Percentiles rank a stretch among this genome's conserved stretches.
These are phyloP conservation scores for Penicillium atrosanguineum DNA, from an alignment of 495 filamentous ascomycete species.

Conservation along the genomic window DNA sequence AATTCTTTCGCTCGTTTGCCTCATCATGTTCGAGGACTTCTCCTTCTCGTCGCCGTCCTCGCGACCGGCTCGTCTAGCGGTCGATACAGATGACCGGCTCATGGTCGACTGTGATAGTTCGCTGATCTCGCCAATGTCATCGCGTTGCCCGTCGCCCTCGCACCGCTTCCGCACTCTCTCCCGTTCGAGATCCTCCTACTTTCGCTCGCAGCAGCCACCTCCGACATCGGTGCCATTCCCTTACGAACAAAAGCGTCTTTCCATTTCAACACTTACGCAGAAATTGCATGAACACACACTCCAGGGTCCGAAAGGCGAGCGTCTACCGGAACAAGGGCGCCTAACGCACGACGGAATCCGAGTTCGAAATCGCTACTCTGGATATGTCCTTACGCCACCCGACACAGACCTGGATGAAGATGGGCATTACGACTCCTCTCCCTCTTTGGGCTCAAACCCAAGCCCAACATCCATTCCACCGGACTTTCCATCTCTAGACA, in stretches of 20 bases:
- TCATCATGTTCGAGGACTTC: conserved; percentile 48
- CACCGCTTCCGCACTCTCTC: conserved; percentile 35
- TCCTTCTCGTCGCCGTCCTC: conserved; percentile 45
- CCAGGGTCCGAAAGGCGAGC: conserved; percentile 18
- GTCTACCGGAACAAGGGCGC: conserved; percentile 2
- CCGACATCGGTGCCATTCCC: conserved; percentile 46
- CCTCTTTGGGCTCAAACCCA: conserved; percentile 30
- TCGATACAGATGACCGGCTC: conserved; percentile 39
- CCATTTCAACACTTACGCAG: conserved; percentile 42
- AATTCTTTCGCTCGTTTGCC: background rate
- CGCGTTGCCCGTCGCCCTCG: conserved; percentile 46
- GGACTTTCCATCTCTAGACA: conserved; percentile 19
- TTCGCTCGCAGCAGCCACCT: conserved; percentile 34
- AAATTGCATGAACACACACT: conserved; percentile 49
- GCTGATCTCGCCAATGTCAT: conserved; percentile 45
- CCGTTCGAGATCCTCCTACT: conserved; percentile 36
- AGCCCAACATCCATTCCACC: conserved; percentile 36
- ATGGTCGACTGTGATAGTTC: conserved; percentile 41
- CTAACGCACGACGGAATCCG: conserved; percentile 4
- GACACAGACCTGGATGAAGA: conserved; percentile 46
- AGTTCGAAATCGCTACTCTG: conserved; percentile 18
- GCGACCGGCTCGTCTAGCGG: conserved; percentile 28
- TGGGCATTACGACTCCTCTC: conserved; percentile 27
- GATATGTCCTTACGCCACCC: conserved; percentile 42
- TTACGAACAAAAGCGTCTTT: conserved; percentile 42